Percentiles rank a stretch among this genome's conserved stretches.
phyloP scores from a whole-genome alignment of 371 early-diverging fungal genomes.

The Dichotomocladium elegans region DNA sequence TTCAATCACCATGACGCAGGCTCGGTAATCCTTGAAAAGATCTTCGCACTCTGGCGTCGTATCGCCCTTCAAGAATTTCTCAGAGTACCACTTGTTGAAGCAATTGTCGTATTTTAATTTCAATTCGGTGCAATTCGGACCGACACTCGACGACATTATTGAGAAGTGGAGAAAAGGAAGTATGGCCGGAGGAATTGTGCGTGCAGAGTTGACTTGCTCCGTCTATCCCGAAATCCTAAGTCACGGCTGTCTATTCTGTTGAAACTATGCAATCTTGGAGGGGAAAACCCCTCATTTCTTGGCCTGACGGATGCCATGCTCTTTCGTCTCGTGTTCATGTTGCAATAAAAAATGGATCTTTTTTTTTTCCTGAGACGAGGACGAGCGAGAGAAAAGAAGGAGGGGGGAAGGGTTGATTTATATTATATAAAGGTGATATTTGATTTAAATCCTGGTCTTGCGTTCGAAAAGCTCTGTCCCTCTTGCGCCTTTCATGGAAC shows the following conservation, averaged over 20 bases:
- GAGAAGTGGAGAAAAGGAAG: not conserved
- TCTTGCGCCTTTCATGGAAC: not conserved
- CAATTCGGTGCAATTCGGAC: constrained; percentile 80
- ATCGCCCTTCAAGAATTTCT: constrained; percentile 88
- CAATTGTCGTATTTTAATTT: constrained; percentile 90
- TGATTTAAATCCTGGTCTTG: too few relatives aligned
- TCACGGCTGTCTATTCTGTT: not conserved
- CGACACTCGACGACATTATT: constrained; percentile 70
- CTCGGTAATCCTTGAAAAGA: constrained; percentile 79
- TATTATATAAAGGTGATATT: too few relatives aligned
- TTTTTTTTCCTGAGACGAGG: too few relatives aligned
- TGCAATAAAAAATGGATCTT: too few relatives aligned
- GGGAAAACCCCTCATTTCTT: too few relatives aligned
- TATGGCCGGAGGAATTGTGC: too few relatives aligned
- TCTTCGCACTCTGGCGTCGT: constrained; percentile 79
- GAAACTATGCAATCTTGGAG: not conserved
- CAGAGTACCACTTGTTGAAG: constrained; percentile 94
- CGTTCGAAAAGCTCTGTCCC: too few relatives aligned
- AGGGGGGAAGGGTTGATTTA: too few relatives aligned
- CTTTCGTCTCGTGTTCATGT: too few relatives aligned
- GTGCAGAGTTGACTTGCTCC: too few relatives aligned
- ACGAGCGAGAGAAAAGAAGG: not conserved
- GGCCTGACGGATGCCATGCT: too few relatives aligned
- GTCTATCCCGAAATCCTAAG: not conserved
- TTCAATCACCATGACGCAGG: constrained; percentile 73